Percentiles rank a stretch among this genome's conserved stretches.
Evolutionary conservation across 805 yeast species (phyloP).

Genomic region (Cyberlindnera petersonii): DNA sequence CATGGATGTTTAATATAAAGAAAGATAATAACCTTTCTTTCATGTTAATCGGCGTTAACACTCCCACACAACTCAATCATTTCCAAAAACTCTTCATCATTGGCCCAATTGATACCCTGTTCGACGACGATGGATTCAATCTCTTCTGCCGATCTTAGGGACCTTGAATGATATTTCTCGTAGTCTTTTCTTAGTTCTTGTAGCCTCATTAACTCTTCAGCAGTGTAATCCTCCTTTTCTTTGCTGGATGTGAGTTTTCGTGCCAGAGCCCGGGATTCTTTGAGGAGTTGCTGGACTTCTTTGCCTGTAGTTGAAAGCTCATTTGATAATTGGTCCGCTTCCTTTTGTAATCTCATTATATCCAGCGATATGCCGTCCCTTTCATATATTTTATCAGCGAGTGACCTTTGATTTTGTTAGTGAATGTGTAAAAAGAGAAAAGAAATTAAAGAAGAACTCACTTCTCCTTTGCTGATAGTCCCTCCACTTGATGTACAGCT

Average conservation of each 20-base stretch:
- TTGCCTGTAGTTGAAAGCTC: background rate
- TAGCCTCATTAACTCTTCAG: background rate
- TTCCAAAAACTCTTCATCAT: conserved; percentile 29
- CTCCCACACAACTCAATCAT: conserved; percentile 23
- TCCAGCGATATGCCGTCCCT: conserved; percentile 17
- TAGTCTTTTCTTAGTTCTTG: conserved; percentile 3
- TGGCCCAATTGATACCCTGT: conserved; percentile 31
- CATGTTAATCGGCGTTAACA: conserved; percentile 1
- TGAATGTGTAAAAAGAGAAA: background rate
- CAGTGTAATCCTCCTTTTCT: background rate
- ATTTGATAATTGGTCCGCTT: conserved; percentile 1
- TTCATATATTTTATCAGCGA: conserved; percentile 11
- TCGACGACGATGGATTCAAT: conserved; percentile 33
- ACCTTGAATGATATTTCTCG: conserved; percentile 6
- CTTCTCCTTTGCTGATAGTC: conserved; percentile 18
- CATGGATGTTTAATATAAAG: too few species aligned
- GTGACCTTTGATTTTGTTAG: conserved; percentile 5
- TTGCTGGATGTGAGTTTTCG: background rate
- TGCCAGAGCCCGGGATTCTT: conserved; percentile 2
- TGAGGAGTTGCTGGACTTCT: conserved; percentile 1
- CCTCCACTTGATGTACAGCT: conserved; percentile 27
- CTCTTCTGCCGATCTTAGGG: conserved; percentile 12
- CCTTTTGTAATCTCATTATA: conserved; percentile 7
- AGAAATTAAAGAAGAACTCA: conserved; percentile 7
- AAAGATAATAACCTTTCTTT: too few species aligned